Evolutionary conservation across 2,329 filamentous ascomycete genomes (phyloP), one percentile per base, ranked within the genome.

Genomic region (Pseudocercospora ulei): DNA sequence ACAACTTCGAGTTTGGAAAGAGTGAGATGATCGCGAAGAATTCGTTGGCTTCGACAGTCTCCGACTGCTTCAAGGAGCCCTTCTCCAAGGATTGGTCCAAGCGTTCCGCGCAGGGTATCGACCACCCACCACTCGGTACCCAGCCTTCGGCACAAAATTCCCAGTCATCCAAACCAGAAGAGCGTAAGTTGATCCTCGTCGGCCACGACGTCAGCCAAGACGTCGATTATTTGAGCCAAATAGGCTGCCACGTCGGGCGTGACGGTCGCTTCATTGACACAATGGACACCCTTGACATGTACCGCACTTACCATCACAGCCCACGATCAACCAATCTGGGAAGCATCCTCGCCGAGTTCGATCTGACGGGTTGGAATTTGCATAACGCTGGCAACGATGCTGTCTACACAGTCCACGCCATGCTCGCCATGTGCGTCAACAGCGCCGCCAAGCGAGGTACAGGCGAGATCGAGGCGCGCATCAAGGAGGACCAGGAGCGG

Each of bases 201-300:
- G 90, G 85, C 11, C 87, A 95, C 55, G 79, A 82, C 43, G 61
- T 80, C 6, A 53, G 61, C 1, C 59, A 69, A 7, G 90, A 96
- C 54, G 65, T 94, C 43, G 62, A 65, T 0, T 85, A 80, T 56
- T 70, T 94, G 7, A 61, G 65, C 2, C 62, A 64, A 2, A 56
- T 88, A n/a, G 78, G 78, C 7, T 79, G 80, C 54, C 68, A 80
- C 35, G 57, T 78, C 2, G 55, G 63, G 37, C 64, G 66, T 7
- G 62, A 75, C 4, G 57, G 62, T 2, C 73, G 72, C 38, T 65
- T 84, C 17, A 48, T 76, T 14, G 47, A 49, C 23, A 41, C 38
- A 7, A 27, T 41, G 20, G 90, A 98, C 56, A 93, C 84, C 0
- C 72, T 76, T 30, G 62, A 65, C 23, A 71, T 95, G 57, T 82